These are phyloP conservation scores for Chalara sp. DNA, from an alignment of 2,329 filamentous ascomycete species.

Conservation along the genomic window DNA sequence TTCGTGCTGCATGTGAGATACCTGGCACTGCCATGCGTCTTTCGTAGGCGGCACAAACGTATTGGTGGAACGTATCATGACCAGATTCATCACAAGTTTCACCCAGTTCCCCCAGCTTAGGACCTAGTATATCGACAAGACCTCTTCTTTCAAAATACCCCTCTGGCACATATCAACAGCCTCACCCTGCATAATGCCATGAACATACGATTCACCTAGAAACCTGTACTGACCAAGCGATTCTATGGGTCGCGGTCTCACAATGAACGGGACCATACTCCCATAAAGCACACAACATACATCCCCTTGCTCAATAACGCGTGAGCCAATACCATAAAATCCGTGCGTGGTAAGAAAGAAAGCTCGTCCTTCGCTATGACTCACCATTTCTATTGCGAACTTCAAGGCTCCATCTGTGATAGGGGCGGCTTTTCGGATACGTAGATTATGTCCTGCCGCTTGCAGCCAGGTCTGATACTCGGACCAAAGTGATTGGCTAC, in stretches of 20 bases:
- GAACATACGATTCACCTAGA: not conserved
- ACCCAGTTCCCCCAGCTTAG: too few relatives aligned
- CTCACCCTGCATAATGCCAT: not conserved
- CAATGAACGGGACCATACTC: not conserved
- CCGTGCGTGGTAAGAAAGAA: not conserved
- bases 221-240: not conserved
- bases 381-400: not conserved
- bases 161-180: not conserved
- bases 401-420: too few relatives aligned
- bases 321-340: not conserved
- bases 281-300: not conserved
- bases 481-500: not conserved
- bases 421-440: not conserved
- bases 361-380: not conserved
- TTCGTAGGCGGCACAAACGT: too few relatives aligned
- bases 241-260: not conserved
- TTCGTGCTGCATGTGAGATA: too few relatives aligned
- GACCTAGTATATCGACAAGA: too few relatives aligned
- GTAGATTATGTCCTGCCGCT: not conserved
- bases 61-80: too few relatives aligned
- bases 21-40: too few relatives aligned
- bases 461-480: not conserved
- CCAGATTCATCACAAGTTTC: too few relatives aligned
- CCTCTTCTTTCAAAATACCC: too few relatives aligned
- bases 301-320: not conserved